These are phyloP conservation scores for Ramaria sp. DNA, from an alignment of 768 basidiomycete genomes.

Conservation along the genomic window DNA sequence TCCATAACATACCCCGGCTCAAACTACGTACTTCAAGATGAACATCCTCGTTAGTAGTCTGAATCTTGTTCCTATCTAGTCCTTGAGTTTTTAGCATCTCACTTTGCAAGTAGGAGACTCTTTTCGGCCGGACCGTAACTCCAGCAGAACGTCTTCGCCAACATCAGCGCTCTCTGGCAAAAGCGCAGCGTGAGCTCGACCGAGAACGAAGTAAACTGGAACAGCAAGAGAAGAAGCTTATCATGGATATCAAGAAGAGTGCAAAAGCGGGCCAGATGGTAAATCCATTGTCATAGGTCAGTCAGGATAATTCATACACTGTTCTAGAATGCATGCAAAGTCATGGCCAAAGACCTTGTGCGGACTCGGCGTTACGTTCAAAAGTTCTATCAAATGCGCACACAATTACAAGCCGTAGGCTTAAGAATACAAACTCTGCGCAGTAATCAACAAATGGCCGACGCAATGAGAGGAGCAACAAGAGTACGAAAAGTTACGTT, in stretches of 20 bases:
- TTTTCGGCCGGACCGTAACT: conserved; percentile 90
- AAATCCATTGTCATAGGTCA: background rate
- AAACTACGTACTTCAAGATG: conserved; percentile 2
- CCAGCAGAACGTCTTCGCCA: conserved; percentile 95
- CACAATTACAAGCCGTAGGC: conserved; percentile 92
- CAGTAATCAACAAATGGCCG: conserved; percentile 98
- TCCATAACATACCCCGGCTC: background rate
- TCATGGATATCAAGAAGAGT: conserved; percentile 91
- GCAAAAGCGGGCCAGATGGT: conserved; percentile 95
- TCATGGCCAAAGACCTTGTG: conserved; percentile 98
- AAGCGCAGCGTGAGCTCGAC: conserved; percentile 97
- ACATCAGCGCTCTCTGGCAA: conserved; percentile 91
- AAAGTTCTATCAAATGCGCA: conserved; percentile 99
- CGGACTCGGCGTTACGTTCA: conserved; percentile 91
- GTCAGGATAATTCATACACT: background rate
- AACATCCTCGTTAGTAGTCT: conserved; percentile 6
- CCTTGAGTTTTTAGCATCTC: background rate
- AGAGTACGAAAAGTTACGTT: conserved; percentile 38
- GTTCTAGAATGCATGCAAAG: conserved; percentile 89
- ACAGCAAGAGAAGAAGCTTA: conserved; percentile 93
- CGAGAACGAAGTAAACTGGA: conserved; percentile 91
- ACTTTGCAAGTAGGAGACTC: conserved; percentile 55
- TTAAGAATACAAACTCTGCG: conserved; percentile 92
- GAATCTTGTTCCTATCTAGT: background rate
- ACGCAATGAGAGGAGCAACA: conserved; percentile 97